phyloP scores from a whole-genome alignment of 176 grass and related monocot genomes.

The sorghum (Sorghum bicolor) region DNA sequence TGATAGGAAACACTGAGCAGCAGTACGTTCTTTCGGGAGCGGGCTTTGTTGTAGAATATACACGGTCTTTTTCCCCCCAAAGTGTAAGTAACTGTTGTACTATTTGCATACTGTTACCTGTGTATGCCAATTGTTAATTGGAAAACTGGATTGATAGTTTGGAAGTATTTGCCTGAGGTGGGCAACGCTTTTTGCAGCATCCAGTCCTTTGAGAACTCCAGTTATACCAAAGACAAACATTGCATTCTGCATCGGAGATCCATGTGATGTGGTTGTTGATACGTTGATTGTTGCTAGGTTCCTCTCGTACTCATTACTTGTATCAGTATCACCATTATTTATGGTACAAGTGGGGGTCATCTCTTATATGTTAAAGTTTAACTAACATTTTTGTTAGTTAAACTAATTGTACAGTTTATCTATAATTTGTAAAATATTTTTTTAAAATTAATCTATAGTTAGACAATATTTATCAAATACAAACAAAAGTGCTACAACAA shows the following conservation, averaged over 20 bases:
- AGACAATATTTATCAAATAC: no score
- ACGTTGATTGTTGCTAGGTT: background rate
- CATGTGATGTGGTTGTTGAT: background rate
- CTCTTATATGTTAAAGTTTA: no score
- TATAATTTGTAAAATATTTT: no score
- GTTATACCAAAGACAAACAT: background rate
- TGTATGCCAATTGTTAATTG: background rate
- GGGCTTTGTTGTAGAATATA: conserved; percentile 1
- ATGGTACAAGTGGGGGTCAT: background rate
- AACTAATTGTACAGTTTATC: no score
- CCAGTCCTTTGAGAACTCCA: background rate
- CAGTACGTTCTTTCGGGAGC: background rate
- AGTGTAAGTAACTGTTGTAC: conserved; percentile 15
- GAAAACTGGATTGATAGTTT: background rate
- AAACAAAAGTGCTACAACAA: no score
- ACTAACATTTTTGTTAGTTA: no score
- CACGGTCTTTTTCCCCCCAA: background rate
- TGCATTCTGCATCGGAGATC: background rate
- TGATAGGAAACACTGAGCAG: background rate
- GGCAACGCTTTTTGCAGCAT: background rate
- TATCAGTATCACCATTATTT: background rate
- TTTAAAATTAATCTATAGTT: no score
- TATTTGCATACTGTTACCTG: background rate
- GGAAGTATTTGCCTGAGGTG: background rate
- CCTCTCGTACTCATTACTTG: background rate